A percentile compares a stretch with the other conserved stretches of the same genome.
Conservation (phyloP, 371 early-diverging fungal species). For the Blyttiomyces sp. region DNA sequence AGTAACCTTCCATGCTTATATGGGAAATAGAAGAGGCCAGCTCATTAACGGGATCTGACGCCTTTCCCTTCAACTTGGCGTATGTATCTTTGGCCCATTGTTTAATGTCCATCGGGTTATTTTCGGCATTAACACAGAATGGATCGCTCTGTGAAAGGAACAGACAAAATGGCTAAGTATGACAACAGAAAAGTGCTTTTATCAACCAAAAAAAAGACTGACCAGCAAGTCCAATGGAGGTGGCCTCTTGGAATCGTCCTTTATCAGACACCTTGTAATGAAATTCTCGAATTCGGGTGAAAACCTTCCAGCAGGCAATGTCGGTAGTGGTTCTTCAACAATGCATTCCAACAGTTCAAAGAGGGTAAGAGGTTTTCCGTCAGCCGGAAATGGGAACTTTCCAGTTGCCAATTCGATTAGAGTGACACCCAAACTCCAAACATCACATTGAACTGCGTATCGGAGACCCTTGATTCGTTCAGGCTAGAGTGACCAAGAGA, state of each 20-base stretch:
- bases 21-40: too few species aligned
- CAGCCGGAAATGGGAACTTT: conserved; percentile 75
- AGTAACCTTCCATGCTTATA: too few species aligned
- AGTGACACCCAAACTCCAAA: conserved; percentile 93
- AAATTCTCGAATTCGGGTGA: conserved; percentile 74
- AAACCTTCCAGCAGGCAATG: conserved; percentile 70
- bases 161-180: too few species aligned
- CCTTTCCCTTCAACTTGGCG: too few species aligned
- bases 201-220: neutral
- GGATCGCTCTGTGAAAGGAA: neutral
- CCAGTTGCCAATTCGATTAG: conserved; percentile 89
- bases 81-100: neutral
- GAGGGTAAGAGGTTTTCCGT: conserved; percentile 55
- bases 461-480: conserved; percentile 91
- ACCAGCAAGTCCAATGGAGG: neutral
- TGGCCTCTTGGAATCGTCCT: neutral
- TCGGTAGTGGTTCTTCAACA: conserved; percentile 86
- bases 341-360: conserved; percentile 92
- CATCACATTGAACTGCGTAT: conserved; percentile 90
- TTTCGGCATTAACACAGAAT: neutral
- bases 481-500: too few species aligned
- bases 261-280: conserved; percentile 58
- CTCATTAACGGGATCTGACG: too few species aligned
- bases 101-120: neutral
- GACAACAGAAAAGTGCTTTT: neutral